Base-by-base conservation (phyloP, 192 early-diverging fungal genomes). In the Coemansia sp. region DNA sequence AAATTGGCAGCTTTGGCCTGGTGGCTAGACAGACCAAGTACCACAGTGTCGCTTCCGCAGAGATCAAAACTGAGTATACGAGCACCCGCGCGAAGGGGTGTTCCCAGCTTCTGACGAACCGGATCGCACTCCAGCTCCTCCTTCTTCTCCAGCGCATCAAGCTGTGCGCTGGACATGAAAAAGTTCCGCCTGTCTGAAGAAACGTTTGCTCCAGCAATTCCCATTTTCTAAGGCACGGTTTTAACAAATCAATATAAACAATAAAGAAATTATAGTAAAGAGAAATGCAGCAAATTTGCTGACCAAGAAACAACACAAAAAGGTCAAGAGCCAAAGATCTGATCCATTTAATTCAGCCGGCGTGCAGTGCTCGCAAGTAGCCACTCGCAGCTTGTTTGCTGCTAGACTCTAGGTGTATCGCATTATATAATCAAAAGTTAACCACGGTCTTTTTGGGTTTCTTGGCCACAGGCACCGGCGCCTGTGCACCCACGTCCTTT, bases 91-190 rank as follows among this genome's bases (percentile, higher is more conserved):
- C 66, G 68, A 5, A 81, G 27, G 2, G 78, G 78, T 17, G 65
- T 48, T 3, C 78, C 78, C 5, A 81, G 68, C 51, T 69, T 74
- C 53, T 75, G 78, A 11, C 78, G 22, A 11, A 75, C 17, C 7
- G 78, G 78, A 43, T 81, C 72, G 7, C 62, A 45, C 41, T 81
- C 78, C n/a, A 60, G 59, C n/a, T 37, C 69, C 51, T 81, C 78
- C 29, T 47, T 75, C 55, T 43, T 65, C 49, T 81, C 72, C 11
- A 81, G 60, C 32, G 78, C 78, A 51, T 81, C 78, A 12, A 81
- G 72, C 69, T 81, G 78, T 14, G 72, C 78, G 60, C 72, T 75
- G 7, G 78, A 81, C 78, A 81, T 75, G 60, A 81, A 81, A 50
- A 81, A 81, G 43, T 81, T 35, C 4, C 78, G 67, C 47, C 72